A percentile compares a stretch with the other conserved stretches of the same genome.
phyloP scores from a whole-genome alignment of 2,329 filamentous ascomycete species.

The Sphaerulina vaccinii region DNA sequence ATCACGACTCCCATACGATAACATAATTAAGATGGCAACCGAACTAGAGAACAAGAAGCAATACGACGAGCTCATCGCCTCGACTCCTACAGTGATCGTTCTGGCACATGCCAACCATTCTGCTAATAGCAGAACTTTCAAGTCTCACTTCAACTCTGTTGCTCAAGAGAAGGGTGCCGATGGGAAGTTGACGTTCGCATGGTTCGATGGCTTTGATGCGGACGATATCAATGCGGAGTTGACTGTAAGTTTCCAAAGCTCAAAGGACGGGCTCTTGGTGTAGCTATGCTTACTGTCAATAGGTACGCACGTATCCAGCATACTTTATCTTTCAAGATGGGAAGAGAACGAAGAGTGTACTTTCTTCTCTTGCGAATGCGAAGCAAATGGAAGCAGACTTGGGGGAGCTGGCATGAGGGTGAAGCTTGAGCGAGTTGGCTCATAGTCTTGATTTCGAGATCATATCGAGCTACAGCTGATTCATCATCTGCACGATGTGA shows the following conservation, averaged over 20 bases:
- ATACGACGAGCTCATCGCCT: slow-evolving; percentile 8
- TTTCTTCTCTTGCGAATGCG: slow-evolving; percentile 5
- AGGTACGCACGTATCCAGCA: slow-evolving; percentile 3
- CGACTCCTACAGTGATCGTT: not conserved
- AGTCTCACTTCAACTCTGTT: slow-evolving; percentile 4
- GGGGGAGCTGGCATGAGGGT: slow-evolving; percentile 1
- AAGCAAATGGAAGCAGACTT: slow-evolving; percentile 8
- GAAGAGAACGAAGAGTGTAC: slow-evolving; percentile 7
- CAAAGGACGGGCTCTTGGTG: too few species aligned
- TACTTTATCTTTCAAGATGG: slow-evolving; percentile 8
- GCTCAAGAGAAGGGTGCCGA: not conserved
- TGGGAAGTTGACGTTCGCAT: slow-evolving; percentile 3
- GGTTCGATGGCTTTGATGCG: slow-evolving; percentile 9
- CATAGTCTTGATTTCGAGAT: too few species aligned
- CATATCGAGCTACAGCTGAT: too few species aligned
- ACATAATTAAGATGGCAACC: too few species aligned
- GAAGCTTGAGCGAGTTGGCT: too few species aligned
- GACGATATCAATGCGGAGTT: slow-evolving; percentile 8
- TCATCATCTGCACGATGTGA: too few species aligned
- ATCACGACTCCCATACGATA: too few species aligned
- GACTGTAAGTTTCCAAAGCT: not conserved
- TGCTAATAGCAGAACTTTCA: slow-evolving; percentile 2
- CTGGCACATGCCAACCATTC: slow-evolving; percentile 4
- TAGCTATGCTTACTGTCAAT: not conserved
- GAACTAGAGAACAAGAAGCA: slow-evolving; percentile 8